These are phyloP conservation scores for Aspergillaceae sp. DNA, from an alignment of 2,329 filamentous ascomycete genomes.

Conservation along the genomic window DNA sequence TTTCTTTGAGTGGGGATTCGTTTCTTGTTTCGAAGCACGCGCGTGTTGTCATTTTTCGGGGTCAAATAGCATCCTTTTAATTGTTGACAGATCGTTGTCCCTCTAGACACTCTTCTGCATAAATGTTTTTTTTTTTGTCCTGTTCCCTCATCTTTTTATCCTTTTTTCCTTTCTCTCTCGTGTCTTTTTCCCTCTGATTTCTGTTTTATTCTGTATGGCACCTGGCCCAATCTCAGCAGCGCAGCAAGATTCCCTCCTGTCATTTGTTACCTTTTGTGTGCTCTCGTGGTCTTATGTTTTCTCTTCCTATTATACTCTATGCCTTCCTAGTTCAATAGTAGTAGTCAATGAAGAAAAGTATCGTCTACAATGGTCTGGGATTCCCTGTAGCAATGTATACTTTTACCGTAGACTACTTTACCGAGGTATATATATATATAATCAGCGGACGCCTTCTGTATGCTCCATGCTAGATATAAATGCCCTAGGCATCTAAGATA, in stretches of 20 bases:
- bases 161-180: slow-evolving; percentile 6
- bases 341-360: slow-evolving; percentile 25
- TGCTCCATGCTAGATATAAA: too few relatives aligned
- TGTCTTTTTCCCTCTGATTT: slow-evolving; percentile 11
- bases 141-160: too few relatives aligned
- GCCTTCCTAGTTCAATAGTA: slow-evolving; percentile 22
- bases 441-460: too few relatives aligned
- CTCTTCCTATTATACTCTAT: slow-evolving; percentile 14
- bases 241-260: slow-evolving; percentile 33
- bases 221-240: slow-evolving; percentile 29
- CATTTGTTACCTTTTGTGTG: slow-evolving; percentile 21
- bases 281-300: slow-evolving; percentile 16
- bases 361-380: neutral
- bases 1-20: slow-evolving; percentile 12
- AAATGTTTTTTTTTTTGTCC: slow-evolving; percentile 10
- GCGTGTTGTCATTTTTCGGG: slow-evolving; percentile 16
- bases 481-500: too few relatives aligned
- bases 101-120: slow-evolving; percentile 17
- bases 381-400: too few relatives aligned
- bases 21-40: slow-evolving; percentile 8
- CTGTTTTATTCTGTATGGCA: slow-evolving; percentile 15
- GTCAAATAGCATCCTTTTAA: slow-evolving; percentile 27
- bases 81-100: slow-evolving; percentile 17
- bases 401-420: too few relatives aligned
- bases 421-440: too few relatives aligned